Evolutionary conservation across 129 eudicot genomes (phyloP), one percentile per base, ranked within the genome.

Genomic region (Artemisia argyi): DNA sequence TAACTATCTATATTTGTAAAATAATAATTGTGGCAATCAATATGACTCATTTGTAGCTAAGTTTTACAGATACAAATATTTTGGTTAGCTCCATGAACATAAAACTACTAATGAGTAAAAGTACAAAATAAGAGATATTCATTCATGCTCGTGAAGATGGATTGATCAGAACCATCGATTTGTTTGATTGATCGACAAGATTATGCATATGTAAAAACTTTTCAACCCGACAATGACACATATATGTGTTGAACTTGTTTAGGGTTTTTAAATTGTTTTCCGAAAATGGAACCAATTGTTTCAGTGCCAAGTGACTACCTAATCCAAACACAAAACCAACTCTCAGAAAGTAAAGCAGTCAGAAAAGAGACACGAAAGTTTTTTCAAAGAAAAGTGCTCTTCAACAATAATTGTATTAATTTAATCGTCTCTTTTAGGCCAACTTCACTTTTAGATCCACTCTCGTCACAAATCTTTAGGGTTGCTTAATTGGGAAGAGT

Each of bases 191-290:
- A 39, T 39, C 7, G 46, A 39, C 46, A 39, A 39, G 46, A 39
- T 39, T 39, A 39, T 35, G 78, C 78, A 73, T 73, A 64, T 64
- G 71, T 64, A 52, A 74, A 15, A 74, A 74, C 78, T 74, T 74
- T 74, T 32, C 18, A 32, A 63, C 44, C 35, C 3, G 53, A 57
- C 75, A 19, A 19, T 71, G 75, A 59, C 42, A 1, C 9, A 7
- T 39, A 39, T 1, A 14, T 39, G 58, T 71, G 53, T 12, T 35
- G 44, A 30, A 32, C 65, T 12, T 17, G 6, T 11, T 13, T 55
- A 54, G 65, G 5, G 30, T 42, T 69, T 69, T 44, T 47, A 19
- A 16, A 35, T 35, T 42, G 24, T 56, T 71, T 71, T 19, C 66
- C 24, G 44, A 20, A 71, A 71, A 71, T 35, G 66, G 75, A 57